phyloP scores from a whole-genome alignment of 2,329 filamentous ascomycete genomes.

The Eutypella sp. region DNA sequence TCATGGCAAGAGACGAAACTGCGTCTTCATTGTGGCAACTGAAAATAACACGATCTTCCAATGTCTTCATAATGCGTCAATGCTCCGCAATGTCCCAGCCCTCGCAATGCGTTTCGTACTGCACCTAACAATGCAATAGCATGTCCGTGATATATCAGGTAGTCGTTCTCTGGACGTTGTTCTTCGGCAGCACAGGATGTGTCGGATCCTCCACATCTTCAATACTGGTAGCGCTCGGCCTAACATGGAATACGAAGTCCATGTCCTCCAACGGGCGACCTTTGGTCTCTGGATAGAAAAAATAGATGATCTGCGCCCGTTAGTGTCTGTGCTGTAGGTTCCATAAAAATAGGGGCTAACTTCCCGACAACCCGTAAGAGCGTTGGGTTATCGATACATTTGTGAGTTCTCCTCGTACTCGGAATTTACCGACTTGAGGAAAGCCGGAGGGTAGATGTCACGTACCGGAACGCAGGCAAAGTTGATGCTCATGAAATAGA shows the following conservation, averaged over 20 bases:
- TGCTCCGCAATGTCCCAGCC: no score
- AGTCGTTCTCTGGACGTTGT: neutral
- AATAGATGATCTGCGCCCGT: slow-evolving; percentile 17
- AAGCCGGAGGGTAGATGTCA: neutral
- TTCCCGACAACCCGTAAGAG: neutral
- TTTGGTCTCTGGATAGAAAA: slow-evolving; percentile 25
- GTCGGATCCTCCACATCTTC: neutral
- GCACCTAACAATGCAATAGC: no score
- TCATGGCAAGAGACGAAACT: no score
- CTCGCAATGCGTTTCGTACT: no score
- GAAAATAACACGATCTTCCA: no score
- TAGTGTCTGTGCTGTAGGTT: neutral
- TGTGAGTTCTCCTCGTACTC: no score
- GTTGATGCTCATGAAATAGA: slow-evolving; percentile 53
- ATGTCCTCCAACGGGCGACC: slow-evolving; percentile 24
- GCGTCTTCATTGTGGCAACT: no score
- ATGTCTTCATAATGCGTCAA: no score
- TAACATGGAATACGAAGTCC: slow-evolving; percentile 16
- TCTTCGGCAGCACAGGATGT: neutral
- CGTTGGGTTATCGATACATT: no score
- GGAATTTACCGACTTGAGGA: neutral
- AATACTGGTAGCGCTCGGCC: neutral
- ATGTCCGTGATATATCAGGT: neutral
- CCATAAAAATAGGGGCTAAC: neutral
- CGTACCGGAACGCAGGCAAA: slow-evolving; percentile 40